Evolutionary conservation across 75 land plant genomes (phyloP), one percentile per base, ranked within the genome.

Genomic region (Isoetes taiwanensis): DNA sequence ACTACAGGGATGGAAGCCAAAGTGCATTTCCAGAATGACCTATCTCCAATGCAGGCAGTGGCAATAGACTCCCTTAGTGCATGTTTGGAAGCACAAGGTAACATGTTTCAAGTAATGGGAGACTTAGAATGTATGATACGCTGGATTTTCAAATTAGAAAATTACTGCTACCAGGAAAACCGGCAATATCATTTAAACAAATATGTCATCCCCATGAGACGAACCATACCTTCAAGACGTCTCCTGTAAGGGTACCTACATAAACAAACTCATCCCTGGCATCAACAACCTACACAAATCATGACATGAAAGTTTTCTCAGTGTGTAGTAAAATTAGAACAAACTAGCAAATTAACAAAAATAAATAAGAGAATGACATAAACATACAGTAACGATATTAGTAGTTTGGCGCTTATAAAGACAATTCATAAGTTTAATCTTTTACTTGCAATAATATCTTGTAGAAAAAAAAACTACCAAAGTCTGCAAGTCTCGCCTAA

Each of bases 251-350:
- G 21, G 74, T 71, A 3, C 68, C 74, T 3, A 67, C 74, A 33
- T 57, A 71, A 31, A 71, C 68, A 38, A 38, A 71, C 63, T 71
- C 74, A 32, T 71, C 74, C 20, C 54, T 65, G 0, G 43, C 63
- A 30, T 71, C 74, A 39, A 71, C 31, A 27, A 71, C 56, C 73
- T 70, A 56, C 35, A n/a, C 38, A 38, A 11, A 2, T 16, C n/a
- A 12, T 6, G 56, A 54, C 56, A 53, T 17, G n/a, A 12, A n/a
- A 17, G 16, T n/a, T 12, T 9, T 56, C 2, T 12, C 17, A 56
- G n/a, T 19, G 3, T 3, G 17, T 3, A 43, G 3, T 19, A 4
- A 11, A 6, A 29, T 6, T 56, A 38, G 17, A 12, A 30, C 16
- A 30, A 1, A 56, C 28, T 28, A 10, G 61, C 39, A 37, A 37